Base-by-base conservation (phyloP, 768 basidiomycete species). In the Rhizopogon roseolus region DNA sequence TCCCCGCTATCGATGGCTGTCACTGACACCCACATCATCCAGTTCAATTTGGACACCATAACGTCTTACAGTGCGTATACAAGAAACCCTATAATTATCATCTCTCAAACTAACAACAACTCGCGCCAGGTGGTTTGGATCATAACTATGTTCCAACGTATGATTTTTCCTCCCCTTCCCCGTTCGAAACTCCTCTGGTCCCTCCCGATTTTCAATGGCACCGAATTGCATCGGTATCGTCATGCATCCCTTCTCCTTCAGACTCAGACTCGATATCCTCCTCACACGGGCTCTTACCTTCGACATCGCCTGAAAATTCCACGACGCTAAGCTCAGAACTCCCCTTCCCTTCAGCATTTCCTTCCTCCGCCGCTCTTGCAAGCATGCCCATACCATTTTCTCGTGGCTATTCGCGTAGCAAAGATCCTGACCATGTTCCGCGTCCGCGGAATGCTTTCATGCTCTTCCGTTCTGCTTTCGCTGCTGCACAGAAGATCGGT, bases 381-480 rank as follows among this genome's bases (percentile, higher is more conserved):
- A 53, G 55, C 39, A 70, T 68, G 63, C 63, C 68, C 3, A 59
- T 70, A 4, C 66, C 67, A 42, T 66, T 60, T 16, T 62, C 67
- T 1, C 69, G 67, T 49, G 32, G 50, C 2, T 58, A 65, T 1
- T 55, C 67, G 6, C 65, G 67, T 3, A 69, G 68, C 54, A 65
- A 63, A 38, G 41, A 65, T 72, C 58, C 77, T 69, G 54, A 82
- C 72, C 71, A 72, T 58, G 62, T 72, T 16, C 71, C 71, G 11
- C 72, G 71, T 40, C 71, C 71, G 1, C 58, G 72, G 3, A 76
- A 75, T 57, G 75, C 74, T 39, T 75, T 76, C 62, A 75, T 85
- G 74, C 77, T 85, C 64, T 85, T 79, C 65, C 77, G 83, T 19
- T 84, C 80, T 25, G 80, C 77, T 52, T 82, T 86, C 49, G 79